A percentile compares a stretch with the other conserved stretches of the same genome.
Conservation (phyloP, 345 rosid species). For the Gossypium thurberi region DNA sequence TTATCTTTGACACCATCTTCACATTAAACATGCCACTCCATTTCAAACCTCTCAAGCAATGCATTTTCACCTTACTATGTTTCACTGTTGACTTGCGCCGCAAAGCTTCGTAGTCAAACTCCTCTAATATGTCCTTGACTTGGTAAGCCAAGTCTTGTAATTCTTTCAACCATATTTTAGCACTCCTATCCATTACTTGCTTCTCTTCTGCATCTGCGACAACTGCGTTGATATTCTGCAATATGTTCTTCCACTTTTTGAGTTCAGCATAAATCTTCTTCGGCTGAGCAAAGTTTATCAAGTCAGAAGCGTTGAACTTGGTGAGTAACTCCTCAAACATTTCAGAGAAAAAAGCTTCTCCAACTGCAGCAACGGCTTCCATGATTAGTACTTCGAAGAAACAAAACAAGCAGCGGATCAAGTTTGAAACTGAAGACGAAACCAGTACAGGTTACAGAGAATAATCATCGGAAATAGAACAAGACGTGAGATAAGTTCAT, state of each 20-base stretch:
- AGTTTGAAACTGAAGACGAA: neutral
- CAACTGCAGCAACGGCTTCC: neutral
- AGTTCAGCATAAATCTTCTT: neutral
- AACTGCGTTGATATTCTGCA: neutral
- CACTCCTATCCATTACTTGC: neutral
- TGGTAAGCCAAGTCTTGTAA: constrained; percentile 17
- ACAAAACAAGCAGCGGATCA: neutral
- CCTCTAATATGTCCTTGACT: constrained; percentile 16
- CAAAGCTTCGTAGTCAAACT: constrained; percentile 1
- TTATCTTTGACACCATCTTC: constrained; percentile 11
- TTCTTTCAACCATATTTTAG: neutral
- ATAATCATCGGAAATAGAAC: neutral
- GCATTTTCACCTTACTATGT: neutral
- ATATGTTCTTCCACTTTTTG: neutral
- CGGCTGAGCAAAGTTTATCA: neutral
- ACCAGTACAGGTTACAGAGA: neutral
- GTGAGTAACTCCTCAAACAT: neutral
- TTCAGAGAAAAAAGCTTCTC: neutral
- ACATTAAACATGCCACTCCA: neutral
- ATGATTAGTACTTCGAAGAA: neutral
- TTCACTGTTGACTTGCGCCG: neutral
- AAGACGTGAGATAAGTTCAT: neutral
- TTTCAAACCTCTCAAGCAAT: neutral
- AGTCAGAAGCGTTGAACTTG: neutral
- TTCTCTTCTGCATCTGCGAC: constrained; percentile 6